phyloP scores from a whole-genome alignment of 306 rosid species.

The Quercus wislizeni region DNA sequence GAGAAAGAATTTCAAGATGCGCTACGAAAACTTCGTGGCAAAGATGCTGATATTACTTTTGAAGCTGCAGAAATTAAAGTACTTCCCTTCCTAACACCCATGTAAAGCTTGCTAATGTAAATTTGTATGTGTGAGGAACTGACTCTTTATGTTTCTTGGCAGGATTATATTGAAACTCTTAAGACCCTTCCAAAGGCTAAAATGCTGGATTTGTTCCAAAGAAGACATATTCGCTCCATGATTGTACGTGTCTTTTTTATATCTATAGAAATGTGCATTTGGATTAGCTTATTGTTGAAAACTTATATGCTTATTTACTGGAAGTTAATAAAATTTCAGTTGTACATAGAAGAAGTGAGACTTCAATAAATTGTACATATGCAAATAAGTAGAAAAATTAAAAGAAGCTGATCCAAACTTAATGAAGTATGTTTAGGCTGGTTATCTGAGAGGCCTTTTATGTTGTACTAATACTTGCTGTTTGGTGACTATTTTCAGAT shows the following conservation, averaged over 20 bases:
- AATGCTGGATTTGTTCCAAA: slow-evolving; percentile 36
- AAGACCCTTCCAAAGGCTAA: slow-evolving; percentile 27
- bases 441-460: slow-evolving; percentile 4
- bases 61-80: slow-evolving; percentile 31
- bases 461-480: slow-evolving; percentile 3
- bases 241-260: slow-evolving; percentile 18
- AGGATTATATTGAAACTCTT: slow-evolving; percentile 33
- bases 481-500: slow-evolving; percentile 22
- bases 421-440: neutral
- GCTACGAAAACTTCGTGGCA: slow-evolving; percentile 34
- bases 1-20: slow-evolving; percentile 40
- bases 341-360: too few relatives aligned
- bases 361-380: too few relatives aligned
- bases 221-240: slow-evolving; percentile 23
- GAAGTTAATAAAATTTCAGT: too few relatives aligned
- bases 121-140: slow-evolving; percentile 12
- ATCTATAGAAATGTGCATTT: slow-evolving; percentile 5
- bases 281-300: too few relatives aligned
- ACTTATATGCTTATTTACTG: too few relatives aligned
- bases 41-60: slow-evolving; percentile 33
- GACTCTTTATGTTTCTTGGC: neutral
- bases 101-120: neutral
- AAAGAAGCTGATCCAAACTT: too few relatives aligned
- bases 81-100: neutral
- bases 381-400: too few relatives aligned